phyloP scores from a whole-genome alignment of 805 yeast genomes.

The Nakazawaea ishiwadae region DNA sequence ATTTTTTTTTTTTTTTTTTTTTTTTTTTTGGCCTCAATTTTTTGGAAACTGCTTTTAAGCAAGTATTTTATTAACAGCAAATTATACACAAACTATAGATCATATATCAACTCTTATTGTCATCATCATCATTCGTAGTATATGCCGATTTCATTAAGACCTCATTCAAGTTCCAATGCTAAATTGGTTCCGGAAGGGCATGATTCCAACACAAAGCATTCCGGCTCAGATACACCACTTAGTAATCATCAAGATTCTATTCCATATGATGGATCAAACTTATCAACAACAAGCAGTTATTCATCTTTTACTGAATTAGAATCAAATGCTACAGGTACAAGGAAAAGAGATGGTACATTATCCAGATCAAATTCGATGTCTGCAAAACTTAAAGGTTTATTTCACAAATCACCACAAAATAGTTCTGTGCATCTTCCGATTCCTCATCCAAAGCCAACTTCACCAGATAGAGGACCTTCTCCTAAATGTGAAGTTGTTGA shows the following conservation, averaged over 20 bases:
- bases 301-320: constrained; percentile 9
- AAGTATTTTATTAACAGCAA: background rate
- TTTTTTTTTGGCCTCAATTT: background rate
- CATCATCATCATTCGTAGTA: background rate
- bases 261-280: constrained; percentile 7
- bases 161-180: background rate
- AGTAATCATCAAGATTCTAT: too few relatives aligned
- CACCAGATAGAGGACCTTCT: constrained; percentile 4
- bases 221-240: too few relatives aligned
- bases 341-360: constrained; percentile 3
- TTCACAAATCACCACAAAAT: constrained; percentile 11
- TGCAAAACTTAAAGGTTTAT: constrained; percentile 10
- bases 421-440: constrained; percentile 9
- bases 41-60: background rate
- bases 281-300: constrained; percentile 7
- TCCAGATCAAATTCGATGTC: constrained; percentile 12
- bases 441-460: background rate
- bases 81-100: background rate
- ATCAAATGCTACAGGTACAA: background rate
- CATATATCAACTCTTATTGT: too few relatives aligned
- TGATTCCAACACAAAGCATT: too few relatives aligned
- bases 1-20: too few relatives aligned
- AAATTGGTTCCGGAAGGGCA: background rate
- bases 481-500: constrained; percentile 4
- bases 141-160: constrained; percentile 1